Conservation (phyloP, 441 rosid species). For the Manihot esculenta region DNA sequence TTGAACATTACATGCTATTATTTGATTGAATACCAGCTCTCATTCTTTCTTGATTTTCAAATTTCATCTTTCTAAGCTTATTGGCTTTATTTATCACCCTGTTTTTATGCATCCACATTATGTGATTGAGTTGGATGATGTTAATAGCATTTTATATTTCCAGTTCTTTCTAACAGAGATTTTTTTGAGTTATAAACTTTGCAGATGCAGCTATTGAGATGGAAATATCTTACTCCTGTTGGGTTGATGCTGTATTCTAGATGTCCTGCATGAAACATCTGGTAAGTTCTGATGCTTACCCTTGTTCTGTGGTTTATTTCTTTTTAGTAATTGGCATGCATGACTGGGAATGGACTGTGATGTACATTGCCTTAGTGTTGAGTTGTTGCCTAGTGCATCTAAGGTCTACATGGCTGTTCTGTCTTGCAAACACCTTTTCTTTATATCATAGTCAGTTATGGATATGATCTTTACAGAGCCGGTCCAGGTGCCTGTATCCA, state of each 20-base stretch:
- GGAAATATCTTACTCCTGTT: slow-evolving; percentile 1
- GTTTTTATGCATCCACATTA: not conserved
- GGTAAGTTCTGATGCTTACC: slow-evolving; percentile 17
- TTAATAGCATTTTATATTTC: slow-evolving; percentile 13
- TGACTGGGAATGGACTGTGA: not conserved
- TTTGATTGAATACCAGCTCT: slow-evolving; percentile 25
- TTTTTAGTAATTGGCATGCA: not conserved
- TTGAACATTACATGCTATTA: slow-evolving; percentile 19
- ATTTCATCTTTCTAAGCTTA: not conserved
- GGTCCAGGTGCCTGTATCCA: not conserved
- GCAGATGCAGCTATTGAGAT: slow-evolving; percentile 29
- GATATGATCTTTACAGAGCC: not conserved
- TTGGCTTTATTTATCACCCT: not conserved
- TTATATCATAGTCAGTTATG: not conserved
- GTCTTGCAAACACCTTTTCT: not conserved
- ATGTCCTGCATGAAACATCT: not conserved
- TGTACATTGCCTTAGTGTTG: not conserved
- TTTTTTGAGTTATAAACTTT: slow-evolving; percentile 27
- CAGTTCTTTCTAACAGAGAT: slow-evolving; percentile 14
- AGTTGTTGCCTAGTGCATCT: not conserved
- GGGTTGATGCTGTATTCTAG: slow-evolving; percentile 1
- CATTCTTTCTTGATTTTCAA: slow-evolving; percentile 10
- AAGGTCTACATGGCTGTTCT: not conserved
- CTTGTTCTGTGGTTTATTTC: not conserved
- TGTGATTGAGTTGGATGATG: not conserved